Base-by-base conservation (phyloP, 257 asterid species). In the Linaria vulgaris region DNA sequence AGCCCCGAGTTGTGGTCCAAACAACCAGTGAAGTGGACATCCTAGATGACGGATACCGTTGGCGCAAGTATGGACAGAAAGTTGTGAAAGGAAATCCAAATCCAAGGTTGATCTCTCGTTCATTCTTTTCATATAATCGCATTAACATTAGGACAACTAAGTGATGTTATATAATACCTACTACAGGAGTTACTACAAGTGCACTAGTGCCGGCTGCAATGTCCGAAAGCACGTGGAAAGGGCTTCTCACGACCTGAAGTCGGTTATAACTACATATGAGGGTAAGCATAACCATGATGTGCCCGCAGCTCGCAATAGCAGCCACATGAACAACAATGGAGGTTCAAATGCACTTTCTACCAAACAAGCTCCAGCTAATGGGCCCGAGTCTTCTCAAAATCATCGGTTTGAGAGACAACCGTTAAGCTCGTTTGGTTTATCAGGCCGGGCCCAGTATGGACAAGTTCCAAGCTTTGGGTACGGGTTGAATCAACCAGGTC, bases 261-360 rank as follows among this genome's bases (percentile, higher is more conserved):
- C 95, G 0, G 96, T 90, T 71, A 82, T 87, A 70, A 87, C 96
- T 9, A 87, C 97, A 0, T 90, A 87, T 7, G 97, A 90, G 71
- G 97, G 97, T 38, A 87, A 82, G 83, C 97, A 90, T 86, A 90
- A 83, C 77, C 97, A 90, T 1, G 89, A 82, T 4, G 88, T 83
- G 58, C 97, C 97, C 34, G 91, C 95, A 27, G 84, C 97, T 12
- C 85, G 95, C 25, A 87, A 85, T 62, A 83, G 77, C 69, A 80
- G 84, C 52, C 88, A 82, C 11, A 56, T 57, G 15, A 84, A 74
- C 53, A 72, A 74, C 53, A 72, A 92, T 0, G 76, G 69, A 11
- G 66, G 19, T 13, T 54, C 68, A 11, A 63, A 44, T 37, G 0
- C 76, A 15, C 72, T 60, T 48, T 64, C 68, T 43, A 69, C 83